Evolutionary conservation across 148 eudicot genomes (phyloP).

Genomic region (Chenopodium berlandieri): DNA sequence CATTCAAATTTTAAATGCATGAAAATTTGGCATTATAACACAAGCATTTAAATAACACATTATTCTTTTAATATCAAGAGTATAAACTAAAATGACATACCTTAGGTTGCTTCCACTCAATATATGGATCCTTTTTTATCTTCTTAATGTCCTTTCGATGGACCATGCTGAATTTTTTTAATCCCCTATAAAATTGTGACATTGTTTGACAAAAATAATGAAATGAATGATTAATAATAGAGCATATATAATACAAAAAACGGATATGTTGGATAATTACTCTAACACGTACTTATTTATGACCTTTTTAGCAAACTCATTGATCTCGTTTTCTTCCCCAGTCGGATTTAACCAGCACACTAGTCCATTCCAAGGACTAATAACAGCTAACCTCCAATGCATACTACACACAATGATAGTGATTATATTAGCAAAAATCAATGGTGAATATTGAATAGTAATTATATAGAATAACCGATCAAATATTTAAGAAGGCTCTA

Average conservation of each 20-base stretch:
- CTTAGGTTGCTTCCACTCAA: background rate
- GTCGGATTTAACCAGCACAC: slow-evolving; percentile 5
- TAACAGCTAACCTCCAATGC: slow-evolving; percentile 13
- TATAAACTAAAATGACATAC: background rate
- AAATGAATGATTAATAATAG: no score
- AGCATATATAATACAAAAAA: no score
- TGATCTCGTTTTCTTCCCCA: background rate
- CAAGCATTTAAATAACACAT: no score
- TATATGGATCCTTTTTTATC: background rate
- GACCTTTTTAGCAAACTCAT: background rate
- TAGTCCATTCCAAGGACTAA: slow-evolving; percentile 3
- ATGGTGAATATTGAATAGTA: no score
- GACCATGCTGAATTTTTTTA: background rate
- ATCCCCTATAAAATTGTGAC: background rate
- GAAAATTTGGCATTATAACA: no score
- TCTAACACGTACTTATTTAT: background rate
- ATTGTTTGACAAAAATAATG: background rate
- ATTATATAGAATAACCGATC: no score
- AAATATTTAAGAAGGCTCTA: no score
- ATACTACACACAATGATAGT: no score
- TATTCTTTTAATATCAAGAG: background rate
- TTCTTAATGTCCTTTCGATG: slow-evolving; percentile 6
- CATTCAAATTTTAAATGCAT: no score
- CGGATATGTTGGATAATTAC: background rate
- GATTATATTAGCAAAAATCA: no score